These are phyloP conservation scores for Cryptococcus maquisensis DNA, from an alignment of 1,284 basidiomycete genomes.

Conservation along the genomic window DNA sequence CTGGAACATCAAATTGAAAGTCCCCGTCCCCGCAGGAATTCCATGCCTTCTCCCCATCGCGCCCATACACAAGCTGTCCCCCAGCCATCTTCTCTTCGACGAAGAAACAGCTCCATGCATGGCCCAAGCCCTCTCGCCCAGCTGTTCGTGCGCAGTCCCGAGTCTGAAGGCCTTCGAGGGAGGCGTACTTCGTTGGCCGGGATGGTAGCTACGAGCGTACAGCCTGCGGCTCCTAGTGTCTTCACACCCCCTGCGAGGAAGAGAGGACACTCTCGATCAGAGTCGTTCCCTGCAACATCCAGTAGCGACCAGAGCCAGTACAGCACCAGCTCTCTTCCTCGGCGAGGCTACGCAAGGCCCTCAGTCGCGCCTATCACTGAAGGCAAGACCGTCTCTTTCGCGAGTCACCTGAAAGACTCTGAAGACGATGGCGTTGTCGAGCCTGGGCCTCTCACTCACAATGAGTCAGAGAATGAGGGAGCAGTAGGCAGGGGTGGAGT, in stretches of 20 bases:
- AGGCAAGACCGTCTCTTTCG: constrained; percentile 17
- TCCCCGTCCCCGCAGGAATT: constrained; percentile 18
- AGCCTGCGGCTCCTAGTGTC: constrained; percentile 13
- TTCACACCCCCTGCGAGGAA: constrained; percentile 14
- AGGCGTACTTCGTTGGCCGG: constrained; percentile 17
- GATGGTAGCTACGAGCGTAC: constrained; percentile 18
- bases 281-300: not conserved
- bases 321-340: not conserved
- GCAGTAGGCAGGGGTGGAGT: not conserved
- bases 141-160: constrained; percentile 34
- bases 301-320: not conserved
- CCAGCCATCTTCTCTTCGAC: constrained; percentile 8
- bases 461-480: not conserved
- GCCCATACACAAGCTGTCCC: constrained; percentile 3
- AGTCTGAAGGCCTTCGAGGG: constrained; percentile 10
- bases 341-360: constrained; percentile 1
- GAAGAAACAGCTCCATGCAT: constrained; percentile 37
- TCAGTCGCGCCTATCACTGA: constrained; percentile 22
- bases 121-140: constrained; percentile 47
- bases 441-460: not conserved
- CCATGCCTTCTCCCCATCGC: constrained; percentile 16
- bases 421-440: not conserved
- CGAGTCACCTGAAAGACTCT: not conserved
- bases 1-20: constrained; percentile 13
- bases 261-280: constrained; percentile 4